These are phyloP conservation scores for Ogataea sp. DNA, from an alignment of 805 yeast species.

Conservation along the genomic window DNA sequence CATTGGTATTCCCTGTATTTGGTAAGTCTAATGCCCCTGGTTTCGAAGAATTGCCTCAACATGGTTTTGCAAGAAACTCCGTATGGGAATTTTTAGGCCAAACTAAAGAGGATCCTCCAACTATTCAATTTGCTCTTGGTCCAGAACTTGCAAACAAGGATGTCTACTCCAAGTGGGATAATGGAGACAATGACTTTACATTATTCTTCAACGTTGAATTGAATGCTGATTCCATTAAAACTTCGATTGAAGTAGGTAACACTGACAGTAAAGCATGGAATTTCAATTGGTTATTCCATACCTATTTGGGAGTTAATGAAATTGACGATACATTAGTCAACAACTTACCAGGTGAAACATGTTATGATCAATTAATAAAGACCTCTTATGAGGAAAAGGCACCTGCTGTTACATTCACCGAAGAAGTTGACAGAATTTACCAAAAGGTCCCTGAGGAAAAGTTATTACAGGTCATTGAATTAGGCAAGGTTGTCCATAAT, in stretches of 20 bases:
- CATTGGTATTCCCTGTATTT: conserved; percentile 89
- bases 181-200: conserved; percentile 60
- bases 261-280: conserved; percentile 58
- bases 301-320: conserved; percentile 71
- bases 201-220: conserved; percentile 63
- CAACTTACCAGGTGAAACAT: conserved; percentile 64
- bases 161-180: conserved; percentile 46
- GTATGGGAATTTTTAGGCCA: conserved; percentile 94
- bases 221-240: conserved; percentile 47
- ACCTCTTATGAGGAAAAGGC: conserved; percentile 59
- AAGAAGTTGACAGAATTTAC: conserved; percentile 84
- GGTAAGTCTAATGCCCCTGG: conserved; percentile 63
- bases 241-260: conserved; percentile 71
- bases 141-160: conserved; percentile 74
- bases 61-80: conserved; percentile 90
- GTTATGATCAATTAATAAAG: conserved; percentile 68
- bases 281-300: conserved; percentile 93
- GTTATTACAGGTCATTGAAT: conserved; percentile 57
- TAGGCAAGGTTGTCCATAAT: conserved; percentile 64
- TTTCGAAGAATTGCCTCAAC: conserved; percentile 76
- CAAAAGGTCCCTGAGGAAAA: conserved; percentile 47
- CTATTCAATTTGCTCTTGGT: conserved; percentile 85
- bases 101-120: conserved; percentile 56
- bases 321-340: conserved; percentile 70
- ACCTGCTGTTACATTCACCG: conserved; percentile 65